Base-by-base conservation (phyloP, 1,139 yeast genomes). In the Taiozyma onychis region DNA sequence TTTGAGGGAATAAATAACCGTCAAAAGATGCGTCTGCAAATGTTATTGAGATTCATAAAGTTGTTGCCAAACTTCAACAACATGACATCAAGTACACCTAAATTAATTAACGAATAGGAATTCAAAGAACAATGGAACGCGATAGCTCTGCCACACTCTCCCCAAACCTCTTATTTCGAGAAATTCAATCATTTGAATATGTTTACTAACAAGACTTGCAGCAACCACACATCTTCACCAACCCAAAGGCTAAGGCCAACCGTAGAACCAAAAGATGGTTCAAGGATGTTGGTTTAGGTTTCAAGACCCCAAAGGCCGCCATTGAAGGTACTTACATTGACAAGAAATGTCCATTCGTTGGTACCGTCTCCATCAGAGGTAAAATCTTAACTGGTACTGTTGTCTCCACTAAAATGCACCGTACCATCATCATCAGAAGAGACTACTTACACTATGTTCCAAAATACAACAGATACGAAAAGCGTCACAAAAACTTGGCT, bases 151-250 rank as follows among this genome's bases (percentile, higher is more conserved):
- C 18, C 18, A 18, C 2, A 18, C 18, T 18, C 18, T 34, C 53
- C 16, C 18, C 18, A 24, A 26, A 34, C n/a, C n/a, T 39, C 39
- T 37, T 18, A 6, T 18, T 22, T 37, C 3, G 3, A 7, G 8
- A 14, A 6, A 8, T 6, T 18, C 13, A 18, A 18, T 10, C 4
- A 16, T 13, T 11, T 30, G 39, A 45, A 30, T 4, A 34, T 13
- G n/a, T 16, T 35, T 53, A 54, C 58, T 57, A 57, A 58, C 61
- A 47, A 41, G 4, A 28, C 22, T 16, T 65, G 54, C 74, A 88
- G 98, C 99, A 93, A 88, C 98, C 98, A 75, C 99, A 95, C 85
- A 91, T 95, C 85, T 95, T 93, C 95, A 91, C 91, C 82, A 93
- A 95, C 95, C 90, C 98, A 85, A 95, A 95, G 89, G 86, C 97